Percentiles rank a stretch among this genome's conserved stretches.
These are phyloP conservation scores for Dimargaris cristalligena DNA, from an alignment of 192 early-diverging fungal genomes.

Conservation along the genomic window DNA sequence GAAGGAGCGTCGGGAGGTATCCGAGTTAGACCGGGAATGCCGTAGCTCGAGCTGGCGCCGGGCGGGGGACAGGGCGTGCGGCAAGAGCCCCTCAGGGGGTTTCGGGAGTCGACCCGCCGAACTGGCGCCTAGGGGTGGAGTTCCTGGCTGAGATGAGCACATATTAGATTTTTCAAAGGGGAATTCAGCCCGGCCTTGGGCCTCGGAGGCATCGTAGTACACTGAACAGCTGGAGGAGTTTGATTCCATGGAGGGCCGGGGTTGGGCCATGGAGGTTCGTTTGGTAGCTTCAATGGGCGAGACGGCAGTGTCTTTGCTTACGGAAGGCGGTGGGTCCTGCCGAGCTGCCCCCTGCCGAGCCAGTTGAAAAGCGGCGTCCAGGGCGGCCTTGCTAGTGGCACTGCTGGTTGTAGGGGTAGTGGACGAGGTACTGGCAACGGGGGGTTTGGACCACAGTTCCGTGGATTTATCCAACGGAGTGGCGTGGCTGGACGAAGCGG, in stretches of 20 bases:
- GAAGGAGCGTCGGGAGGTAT: not conserved
- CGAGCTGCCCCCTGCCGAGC: not conserved
- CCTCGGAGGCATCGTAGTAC: conserved; percentile 10
- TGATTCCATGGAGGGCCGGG: conserved; percentile 3
- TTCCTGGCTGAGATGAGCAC: too few relatives aligned
- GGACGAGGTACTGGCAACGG: not conserved
- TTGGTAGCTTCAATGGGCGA: not conserved
- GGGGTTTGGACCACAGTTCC: not conserved
- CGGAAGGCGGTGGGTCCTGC: not conserved
- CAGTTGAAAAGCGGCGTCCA: not conserved
- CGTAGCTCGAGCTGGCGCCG: not conserved
- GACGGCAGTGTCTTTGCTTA: not conserved
- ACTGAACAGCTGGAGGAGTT: conserved; percentile 1
- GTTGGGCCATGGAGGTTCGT: not conserved
- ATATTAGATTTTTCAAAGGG: too few relatives aligned
- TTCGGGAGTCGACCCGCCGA: too few relatives aligned
- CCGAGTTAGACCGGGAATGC: not conserved
- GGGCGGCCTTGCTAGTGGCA: not conserved
- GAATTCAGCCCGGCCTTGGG: too few relatives aligned
- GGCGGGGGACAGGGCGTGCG: too few relatives aligned
- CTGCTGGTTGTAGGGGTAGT: not conserved
- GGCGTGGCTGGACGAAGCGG: not conserved
- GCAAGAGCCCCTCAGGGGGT: too few relatives aligned
- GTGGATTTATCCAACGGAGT: not conserved
- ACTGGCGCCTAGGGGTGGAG: too few relatives aligned